phyloP scores from a whole-genome alignment of 306 rosid species.

The Inga oerstediana region DNA sequence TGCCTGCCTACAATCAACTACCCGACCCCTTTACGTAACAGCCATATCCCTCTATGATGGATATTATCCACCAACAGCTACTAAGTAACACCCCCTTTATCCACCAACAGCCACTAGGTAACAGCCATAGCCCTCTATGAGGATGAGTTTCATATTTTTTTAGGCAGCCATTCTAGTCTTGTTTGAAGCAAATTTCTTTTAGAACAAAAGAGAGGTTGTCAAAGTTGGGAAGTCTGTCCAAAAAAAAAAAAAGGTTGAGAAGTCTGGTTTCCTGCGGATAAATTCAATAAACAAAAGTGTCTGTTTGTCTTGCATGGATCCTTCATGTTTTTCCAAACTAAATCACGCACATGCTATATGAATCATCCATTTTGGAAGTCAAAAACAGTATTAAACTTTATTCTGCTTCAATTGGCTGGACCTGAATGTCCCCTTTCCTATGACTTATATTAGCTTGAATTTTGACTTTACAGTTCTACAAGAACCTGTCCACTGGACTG shows the following conservation, averaged over 20 bases:
- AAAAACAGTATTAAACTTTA: neutral
- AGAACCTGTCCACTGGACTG: constrained; percentile 72
- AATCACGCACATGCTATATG: neutral
- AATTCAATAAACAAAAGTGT: neutral
- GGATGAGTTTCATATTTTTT: neutral
- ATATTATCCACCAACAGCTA: neutral
- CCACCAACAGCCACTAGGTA: neutral
- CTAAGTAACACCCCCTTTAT: neutral
- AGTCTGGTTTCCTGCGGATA: neutral
- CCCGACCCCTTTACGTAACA: neutral
- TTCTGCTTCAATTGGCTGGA: neutral
- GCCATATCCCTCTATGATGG: neutral
- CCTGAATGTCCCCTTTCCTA: neutral
- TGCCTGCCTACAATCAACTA: neutral
- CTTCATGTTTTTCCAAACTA: neutral
- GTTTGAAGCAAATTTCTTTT: neutral
- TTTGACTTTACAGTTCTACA: constrained; percentile 72
- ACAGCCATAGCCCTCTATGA: neutral
- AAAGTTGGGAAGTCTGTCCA: neutral
- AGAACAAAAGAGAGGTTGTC: neutral
- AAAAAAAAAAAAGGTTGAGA: neutral
- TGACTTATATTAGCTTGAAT: neutral
- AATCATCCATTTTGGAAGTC: neutral
- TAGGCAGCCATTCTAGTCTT: neutral
- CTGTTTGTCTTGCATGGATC: neutral